phyloP scores from a whole-genome alignment of 2,329 filamentous ascomycete species.

The Fusarium compactum region DNA sequence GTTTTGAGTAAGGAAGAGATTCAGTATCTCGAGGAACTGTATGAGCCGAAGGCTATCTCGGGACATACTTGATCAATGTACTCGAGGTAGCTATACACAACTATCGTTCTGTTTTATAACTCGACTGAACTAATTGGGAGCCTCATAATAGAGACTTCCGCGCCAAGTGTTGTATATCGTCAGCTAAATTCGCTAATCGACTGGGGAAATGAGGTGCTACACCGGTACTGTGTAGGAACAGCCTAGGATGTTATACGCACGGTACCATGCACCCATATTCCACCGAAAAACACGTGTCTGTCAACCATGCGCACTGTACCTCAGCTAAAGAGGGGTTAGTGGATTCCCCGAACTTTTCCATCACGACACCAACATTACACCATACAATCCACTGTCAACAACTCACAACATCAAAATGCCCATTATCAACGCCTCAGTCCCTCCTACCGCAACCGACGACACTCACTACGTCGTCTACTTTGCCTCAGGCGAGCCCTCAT shows the following conservation, averaged over 20 bases:
- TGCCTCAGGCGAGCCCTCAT: constrained; percentile 48
- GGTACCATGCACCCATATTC: no score
- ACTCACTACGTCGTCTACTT: constrained; percentile 50
- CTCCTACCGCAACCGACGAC: constrained; percentile 41
- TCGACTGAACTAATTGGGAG: no score
- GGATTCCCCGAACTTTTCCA: neutral
- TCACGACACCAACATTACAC: neutral
- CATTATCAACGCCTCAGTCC: constrained; percentile 43
- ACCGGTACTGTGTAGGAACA: no score
- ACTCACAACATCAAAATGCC: constrained; percentile 35
- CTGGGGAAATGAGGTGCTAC: no score
- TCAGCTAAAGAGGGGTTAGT: neutral
- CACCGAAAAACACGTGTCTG: no score
- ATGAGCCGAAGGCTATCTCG: constrained; percentile 26
- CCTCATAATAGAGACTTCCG: no score
- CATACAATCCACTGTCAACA: neutral
- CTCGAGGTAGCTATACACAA: no score
- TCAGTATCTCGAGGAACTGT: constrained; percentile 31
- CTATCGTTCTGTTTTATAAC: no score
- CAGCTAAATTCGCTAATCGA: no score
- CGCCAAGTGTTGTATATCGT: no score
- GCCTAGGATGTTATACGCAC: no score
- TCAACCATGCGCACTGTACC: neutral
- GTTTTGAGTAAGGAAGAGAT: constrained; percentile 16
- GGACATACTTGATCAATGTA: constrained; percentile 8